These are phyloP conservation scores for Fusarium odoratissimum DNA, from an alignment of 2,329 filamentous ascomycete species.

Conservation along the genomic window DNA sequence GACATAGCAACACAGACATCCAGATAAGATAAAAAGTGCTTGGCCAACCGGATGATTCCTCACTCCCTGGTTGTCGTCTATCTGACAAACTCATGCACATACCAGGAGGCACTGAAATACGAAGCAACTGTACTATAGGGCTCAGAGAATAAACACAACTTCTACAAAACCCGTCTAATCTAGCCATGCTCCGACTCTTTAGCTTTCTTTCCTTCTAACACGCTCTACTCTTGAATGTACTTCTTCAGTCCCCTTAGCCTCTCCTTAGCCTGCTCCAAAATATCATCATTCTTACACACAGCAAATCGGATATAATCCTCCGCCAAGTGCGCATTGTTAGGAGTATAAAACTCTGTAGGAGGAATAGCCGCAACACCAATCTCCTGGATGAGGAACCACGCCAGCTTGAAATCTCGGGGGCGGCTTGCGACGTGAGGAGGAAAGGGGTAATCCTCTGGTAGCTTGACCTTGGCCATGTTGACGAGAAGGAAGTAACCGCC, in stretches of 20 bases:
- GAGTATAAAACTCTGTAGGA: slow-evolving; percentile 96
- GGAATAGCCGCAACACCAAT: slow-evolving; percentile 95
- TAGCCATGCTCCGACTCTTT: slow-evolving; percentile 2
- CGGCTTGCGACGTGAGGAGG: slow-evolving; percentile 87
- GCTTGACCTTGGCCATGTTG: slow-evolving; percentile 87
- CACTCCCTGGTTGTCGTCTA: slow-evolving; percentile 1
- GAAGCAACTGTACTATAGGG: neutral
- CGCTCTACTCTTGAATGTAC: slow-evolving; percentile 63
- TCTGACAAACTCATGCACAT: neutral
- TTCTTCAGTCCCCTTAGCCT: slow-evolving; percentile 78
- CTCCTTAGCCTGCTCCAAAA: slow-evolving; percentile 83
- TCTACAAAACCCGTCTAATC: slow-evolving; percentile 22
- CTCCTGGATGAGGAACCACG: slow-evolving; percentile 97
- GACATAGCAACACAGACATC: neutral
- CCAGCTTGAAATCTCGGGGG: slow-evolving; percentile 92
- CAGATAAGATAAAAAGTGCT: neutral
- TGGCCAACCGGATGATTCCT: neutral
- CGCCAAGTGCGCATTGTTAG: slow-evolving; percentile 82
- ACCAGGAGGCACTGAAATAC: neutral
- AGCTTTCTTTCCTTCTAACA: neutral
- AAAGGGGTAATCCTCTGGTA: slow-evolving; percentile 88
- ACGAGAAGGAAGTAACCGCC: slow-evolving; percentile 98
- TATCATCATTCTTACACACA: slow-evolving; percentile 92
- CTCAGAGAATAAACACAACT: neutral
- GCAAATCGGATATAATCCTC: slow-evolving; percentile 96